Evolutionary conservation across 2,329 filamentous ascomycete genomes (phyloP), one percentile per base, ranked within the genome.

Genomic region (Talaromyces marneffei): DNA sequence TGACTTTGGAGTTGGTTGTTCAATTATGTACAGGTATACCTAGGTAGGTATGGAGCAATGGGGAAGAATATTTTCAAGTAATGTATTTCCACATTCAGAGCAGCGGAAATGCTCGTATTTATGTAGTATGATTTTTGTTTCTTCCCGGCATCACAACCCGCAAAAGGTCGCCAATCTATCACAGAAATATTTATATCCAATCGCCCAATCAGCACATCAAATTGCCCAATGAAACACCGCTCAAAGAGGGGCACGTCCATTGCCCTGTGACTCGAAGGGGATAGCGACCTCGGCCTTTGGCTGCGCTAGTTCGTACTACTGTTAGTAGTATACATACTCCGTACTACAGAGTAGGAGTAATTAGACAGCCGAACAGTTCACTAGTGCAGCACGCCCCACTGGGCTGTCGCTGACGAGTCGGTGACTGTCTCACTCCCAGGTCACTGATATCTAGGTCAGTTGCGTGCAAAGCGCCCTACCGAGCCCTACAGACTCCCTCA

Each of bases 21-120:
- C 29, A 16, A 35, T 50, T 7, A 10, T 10, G 44, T n/a, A 46
- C 3, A 25, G 42, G 27, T 35, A 33, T 10, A 33, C n/a, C 3
- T 2, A n/a, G 35, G 44, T 50, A 52, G 9, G 18, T 25, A n/a
- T n/a, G n/a, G 40, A 25, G 44, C 5, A 29, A 46, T 31, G n/a
- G n/a, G n/a, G n/a, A n/a, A n/a, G n/a, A n/a, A n/a, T n/a, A n/a
- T 16, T 48, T 58, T 9, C 16, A 48, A 27, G 20, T 23, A 18
- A 25, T 48, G 18, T 25, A 18, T 37, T 58, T 29, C 18, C 23
- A 3, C 10, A n/a, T n/a, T 50, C n/a, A 12, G 33, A 39, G 10
- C 29, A 39, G 56, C 29, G 56, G 35, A 50, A 5, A 18, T 29
- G 23, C 29, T 31, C 33, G 42, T 58, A 58, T 58, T 58, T 58